Evolutionary conservation across 192 early-diverging fungal species (phyloP).

Genomic region (Anaeromyces robustus): DNA sequence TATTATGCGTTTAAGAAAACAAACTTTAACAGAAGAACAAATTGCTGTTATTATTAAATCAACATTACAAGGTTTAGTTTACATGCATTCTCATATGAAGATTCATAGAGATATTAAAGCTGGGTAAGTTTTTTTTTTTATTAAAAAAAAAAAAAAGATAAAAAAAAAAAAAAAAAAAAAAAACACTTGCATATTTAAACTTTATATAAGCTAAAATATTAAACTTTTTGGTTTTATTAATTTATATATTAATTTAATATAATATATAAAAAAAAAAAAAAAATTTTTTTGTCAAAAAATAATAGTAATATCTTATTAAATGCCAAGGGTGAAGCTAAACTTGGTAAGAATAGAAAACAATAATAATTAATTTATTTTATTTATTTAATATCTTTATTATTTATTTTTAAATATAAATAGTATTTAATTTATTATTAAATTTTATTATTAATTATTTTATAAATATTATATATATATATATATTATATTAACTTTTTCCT

Average conservation of each 20-base stretch:
- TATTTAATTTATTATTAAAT: too few species aligned
- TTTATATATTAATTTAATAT: too few species aligned
- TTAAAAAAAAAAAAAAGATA: background rate
- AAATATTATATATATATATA: too few species aligned
- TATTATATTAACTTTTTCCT: too few species aligned
- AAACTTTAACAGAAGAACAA: constrained; percentile 27
- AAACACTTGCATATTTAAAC: too few species aligned
- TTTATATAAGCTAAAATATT: too few species aligned
- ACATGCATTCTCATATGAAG: constrained; percentile 35
- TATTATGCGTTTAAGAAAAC: constrained; percentile 25
- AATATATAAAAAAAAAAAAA: background rate
- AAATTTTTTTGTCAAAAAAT: background rate
- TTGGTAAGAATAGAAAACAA: too few species aligned
- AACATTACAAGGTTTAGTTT: constrained; percentile 30
- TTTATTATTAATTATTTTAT: too few species aligned
- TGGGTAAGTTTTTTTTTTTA: constrained; percentile 12
- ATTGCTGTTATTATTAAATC: constrained; percentile 29
- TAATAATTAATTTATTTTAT: too few species aligned
- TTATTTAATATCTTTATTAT: too few species aligned
- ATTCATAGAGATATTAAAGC: constrained; percentile 54
- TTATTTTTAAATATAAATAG: too few species aligned
- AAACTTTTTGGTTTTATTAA: too few species aligned
- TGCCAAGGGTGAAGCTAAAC: constrained; percentile 27
- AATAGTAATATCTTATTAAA: constrained; percentile 32
- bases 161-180: background rate